phyloP scores from a whole-genome alignment of 805 yeast genomes.

The Cyberlindnera saturnus region DNA sequence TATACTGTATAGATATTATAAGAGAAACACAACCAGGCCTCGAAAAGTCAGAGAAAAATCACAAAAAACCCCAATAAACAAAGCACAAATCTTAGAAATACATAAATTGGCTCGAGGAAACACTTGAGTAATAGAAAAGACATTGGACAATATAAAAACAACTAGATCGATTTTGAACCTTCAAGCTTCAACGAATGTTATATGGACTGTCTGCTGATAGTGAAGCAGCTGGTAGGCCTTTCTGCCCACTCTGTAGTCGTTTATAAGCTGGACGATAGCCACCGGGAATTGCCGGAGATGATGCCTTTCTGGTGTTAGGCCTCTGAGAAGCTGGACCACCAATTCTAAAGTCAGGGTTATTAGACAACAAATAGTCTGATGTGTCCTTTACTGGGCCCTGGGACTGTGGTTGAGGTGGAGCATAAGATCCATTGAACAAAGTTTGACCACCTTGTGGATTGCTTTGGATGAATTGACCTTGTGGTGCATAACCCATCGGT shows the following conservation, averaged over 20 bases:
- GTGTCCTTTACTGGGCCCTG: conserved; percentile 17
- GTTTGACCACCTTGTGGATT: background rate
- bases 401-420: conserved; percentile 1
- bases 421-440: too few species aligned
- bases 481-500: background rate
- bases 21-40: background rate
- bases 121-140: too few species aligned
- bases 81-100: background rate
- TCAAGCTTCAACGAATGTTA: conserved; percentile 26
- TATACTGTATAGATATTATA: too few species aligned
- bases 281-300: conserved; percentile 23
- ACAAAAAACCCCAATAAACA: background rate
- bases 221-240: conserved; percentile 34
- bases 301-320: conserved; percentile 15
- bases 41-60: background rate
- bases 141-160: background rate
- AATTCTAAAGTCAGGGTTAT: conserved; percentile 43
- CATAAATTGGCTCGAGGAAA: background rate
- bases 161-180: background rate
- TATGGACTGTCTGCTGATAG: conserved; percentile 39
- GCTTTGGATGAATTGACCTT: background rate
- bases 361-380: conserved; percentile 37
- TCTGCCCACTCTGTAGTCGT: background rate
- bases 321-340: conserved; percentile 33
- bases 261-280: conserved; percentile 1